These are phyloP conservation scores for Blastomyces percursus DNA, from an alignment of 2,329 filamentous ascomycete species.

Conservation along the genomic window DNA sequence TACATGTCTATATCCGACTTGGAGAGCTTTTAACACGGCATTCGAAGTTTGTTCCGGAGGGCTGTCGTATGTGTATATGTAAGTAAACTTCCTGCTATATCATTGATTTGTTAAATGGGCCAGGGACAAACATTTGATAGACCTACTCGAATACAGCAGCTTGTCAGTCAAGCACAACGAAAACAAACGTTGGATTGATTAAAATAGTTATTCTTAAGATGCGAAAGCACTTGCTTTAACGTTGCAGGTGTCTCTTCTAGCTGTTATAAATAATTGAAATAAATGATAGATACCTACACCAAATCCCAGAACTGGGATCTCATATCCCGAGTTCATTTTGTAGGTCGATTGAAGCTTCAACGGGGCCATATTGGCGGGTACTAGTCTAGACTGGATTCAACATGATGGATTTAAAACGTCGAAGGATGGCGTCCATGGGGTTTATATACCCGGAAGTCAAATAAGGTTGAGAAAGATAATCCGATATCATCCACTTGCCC, in stretches of 20 bases:
- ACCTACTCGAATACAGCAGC: slow-evolving; percentile 20
- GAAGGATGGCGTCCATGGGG: not conserved
- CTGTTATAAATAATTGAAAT: not conserved
- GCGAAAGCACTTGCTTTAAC: not conserved
- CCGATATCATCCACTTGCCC: not conserved
- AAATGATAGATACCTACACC: slow-evolving; percentile 25
- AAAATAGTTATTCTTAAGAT: not conserved
- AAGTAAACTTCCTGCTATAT: not conserved
- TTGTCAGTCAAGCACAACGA: slow-evolving; percentile 8
- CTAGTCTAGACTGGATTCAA: not conserved
- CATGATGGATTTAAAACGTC: not conserved
- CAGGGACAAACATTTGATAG: slow-evolving; percentile 29
- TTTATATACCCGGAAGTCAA: not conserved
- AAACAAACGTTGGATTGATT: not conserved
- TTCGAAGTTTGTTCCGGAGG: slow-evolving; percentile 48
- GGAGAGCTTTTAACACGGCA: slow-evolving; percentile 47
- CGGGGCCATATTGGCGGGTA: slow-evolving; percentile 17
- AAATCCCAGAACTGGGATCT: slow-evolving; percentile 47
- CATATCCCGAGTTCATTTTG: slow-evolving; percentile 48
- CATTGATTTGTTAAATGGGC: not conserved
- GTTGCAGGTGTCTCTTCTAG: not conserved
- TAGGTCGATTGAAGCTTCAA: slow-evolving; percentile 27
- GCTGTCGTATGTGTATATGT: slow-evolving; percentile 22
- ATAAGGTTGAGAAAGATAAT: not conserved
- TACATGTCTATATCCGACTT: slow-evolving; percentile 48